phyloP scores from a whole-genome alignment of 1,284 basidiomycete genomes.

The Papiliotrema fonsecae region DNA sequence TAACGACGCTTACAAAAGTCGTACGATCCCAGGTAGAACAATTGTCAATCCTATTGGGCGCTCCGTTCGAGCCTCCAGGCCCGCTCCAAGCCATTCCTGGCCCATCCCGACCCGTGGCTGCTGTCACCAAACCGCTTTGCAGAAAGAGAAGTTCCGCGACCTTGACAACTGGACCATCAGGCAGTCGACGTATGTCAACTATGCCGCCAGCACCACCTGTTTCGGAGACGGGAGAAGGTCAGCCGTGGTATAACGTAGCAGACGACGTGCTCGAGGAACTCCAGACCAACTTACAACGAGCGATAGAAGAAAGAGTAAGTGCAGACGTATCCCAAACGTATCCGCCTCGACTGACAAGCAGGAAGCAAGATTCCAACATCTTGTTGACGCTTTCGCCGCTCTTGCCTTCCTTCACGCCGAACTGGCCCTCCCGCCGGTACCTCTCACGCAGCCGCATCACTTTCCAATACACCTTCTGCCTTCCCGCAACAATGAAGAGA shows the following conservation, averaged over 20 bases:
- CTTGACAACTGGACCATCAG: not conserved
- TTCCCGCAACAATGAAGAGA: conserved; percentile 20
- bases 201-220: not conserved
- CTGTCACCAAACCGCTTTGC: not conserved
- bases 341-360: conserved; percentile 9
- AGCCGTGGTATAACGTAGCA: conserved; percentile 32
- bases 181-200: not conserved
- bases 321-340: not conserved
- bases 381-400: conserved; percentile 36
- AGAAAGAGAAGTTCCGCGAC: not conserved
- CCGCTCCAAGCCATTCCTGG: conserved; percentile 35
- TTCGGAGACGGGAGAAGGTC: conserved; percentile 1
- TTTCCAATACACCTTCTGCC: conserved; percentile 35
- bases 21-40: conserved; percentile 21
- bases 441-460: conserved; percentile 19
- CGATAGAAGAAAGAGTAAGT: conserved; percentile 34
- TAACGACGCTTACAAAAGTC: no score
- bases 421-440: conserved; percentile 35
- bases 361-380: conserved; percentile 24
- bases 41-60: conserved; percentile 35
- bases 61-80: conserved; percentile 31
- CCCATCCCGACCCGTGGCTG: conserved; percentile 10
- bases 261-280: conserved; percentile 32
- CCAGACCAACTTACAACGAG: conserved; percentile 23
- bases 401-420: conserved; percentile 42